Evolutionary conservation across 345 rosid genomes (phyloP), one percentile per base, ranked within the genome.

Genomic region (Trapa incisa): DNA sequence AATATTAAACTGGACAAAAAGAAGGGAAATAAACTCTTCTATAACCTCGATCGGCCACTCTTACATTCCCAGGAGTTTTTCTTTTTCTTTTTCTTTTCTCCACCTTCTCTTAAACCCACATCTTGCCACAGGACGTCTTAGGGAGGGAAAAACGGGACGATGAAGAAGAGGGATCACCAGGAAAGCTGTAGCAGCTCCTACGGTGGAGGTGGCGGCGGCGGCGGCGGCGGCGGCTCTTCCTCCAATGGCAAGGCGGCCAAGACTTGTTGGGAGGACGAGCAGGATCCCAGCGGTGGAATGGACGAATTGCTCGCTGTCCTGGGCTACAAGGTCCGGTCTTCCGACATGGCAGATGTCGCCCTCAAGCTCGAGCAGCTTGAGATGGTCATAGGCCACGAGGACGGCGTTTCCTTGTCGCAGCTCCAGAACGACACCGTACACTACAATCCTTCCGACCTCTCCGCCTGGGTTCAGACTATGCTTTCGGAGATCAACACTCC

Each of bases 301-400:
- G 98, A 89, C 74, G 96, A 92, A 78, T 77, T 87, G 13, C 75
- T 92, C 50, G 96, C 80, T n/a, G 96, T 77, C 56, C 50, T 89
- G 70, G 98, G 98, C n/a, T 92, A 89, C 82, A 87, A 85, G 57
- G 96, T 92, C 15, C 75, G 84, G 65, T 76, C 88, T 1, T 83
- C 96, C 0, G 96, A 89, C 73, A 92, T 92, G 98, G 93, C 87
- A 17, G 91, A 85, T 52, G 96, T 92, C n/a, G 98, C 98, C 17
- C 86, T 80, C 60, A 89, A 89, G 80, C 82, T 92, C 14, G 96
- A 92, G 70, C 88, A 85, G 80, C 79, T 92, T 35, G 98, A 92
- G 82, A 81, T 80, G 82, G 92, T 82, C 47, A 86, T 89, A 78
- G 87, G 77, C 38, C 86, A 74, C 41, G 90, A 85, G 36, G 95